Evolutionary conservation across 2,329 filamentous ascomycete species (phyloP), one percentile per base, ranked within the genome.

Genomic region (Paecilomyces variotii): DNA sequence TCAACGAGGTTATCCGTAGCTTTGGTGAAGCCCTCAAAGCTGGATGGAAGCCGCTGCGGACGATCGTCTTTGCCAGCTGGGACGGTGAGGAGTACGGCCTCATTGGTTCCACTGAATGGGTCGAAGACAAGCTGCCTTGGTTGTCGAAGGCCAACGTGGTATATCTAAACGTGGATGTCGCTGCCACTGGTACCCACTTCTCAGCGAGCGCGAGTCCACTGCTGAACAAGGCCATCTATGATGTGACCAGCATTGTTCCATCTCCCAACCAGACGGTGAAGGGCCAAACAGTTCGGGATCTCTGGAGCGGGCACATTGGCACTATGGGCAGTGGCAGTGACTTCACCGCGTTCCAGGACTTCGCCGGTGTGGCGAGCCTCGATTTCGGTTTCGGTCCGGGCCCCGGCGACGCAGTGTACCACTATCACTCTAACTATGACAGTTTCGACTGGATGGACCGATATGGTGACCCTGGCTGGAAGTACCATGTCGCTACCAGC

Each of bases 41-140:
- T 27, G 90, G 90, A 12, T 95, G 90, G 90, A 90, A 87, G 72
- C 90, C 94, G 0, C 80, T 91, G 24, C 87, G 93, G 25, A 97
- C 93, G 0, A 90, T 97, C 58, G 90, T 97, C 49, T 93, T 97
- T 69, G 91, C 89, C 85, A 87, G 84, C 70, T 90, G 87, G 88
- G 88, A 91, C 62, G 87, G 87, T 32, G 88, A 91, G 74, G 91
- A 96, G 73, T 96, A 96, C 64, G 90, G 89, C 0, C 81, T 96
- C 4, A 74, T 96, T 12, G 92, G 92, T 3, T 91, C 87, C 56
- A 96, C 92, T 0, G 92, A 96, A 70, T 96, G 91, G 91, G 90
- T 96, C 0, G 91, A 96, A 70, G 90, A 96, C 64, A 90, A 90
- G 66, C 75, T 95, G 0, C 87, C 89, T 0, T 96, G 91, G 91